phyloP scores from a whole-genome alignment of 306 rosid genomes.

The Cucurbita moschata region DNA sequence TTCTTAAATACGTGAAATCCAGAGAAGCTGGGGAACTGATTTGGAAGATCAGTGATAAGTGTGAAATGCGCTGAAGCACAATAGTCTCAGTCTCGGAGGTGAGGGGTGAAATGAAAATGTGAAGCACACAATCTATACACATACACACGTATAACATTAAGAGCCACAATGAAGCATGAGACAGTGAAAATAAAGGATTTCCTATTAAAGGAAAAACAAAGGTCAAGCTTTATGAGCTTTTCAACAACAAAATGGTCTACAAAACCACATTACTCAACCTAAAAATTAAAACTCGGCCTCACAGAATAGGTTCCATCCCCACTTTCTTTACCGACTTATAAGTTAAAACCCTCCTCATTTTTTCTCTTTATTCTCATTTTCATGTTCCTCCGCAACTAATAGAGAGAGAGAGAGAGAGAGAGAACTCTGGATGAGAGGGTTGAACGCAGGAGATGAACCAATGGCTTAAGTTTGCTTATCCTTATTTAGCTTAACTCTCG shows the following conservation, averaged over 20 bases:
- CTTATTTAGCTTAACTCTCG: not conserved
- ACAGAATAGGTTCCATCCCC: not conserved
- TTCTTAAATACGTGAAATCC: not conserved
- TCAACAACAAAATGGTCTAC: not conserved
- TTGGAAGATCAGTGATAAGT: not conserved
- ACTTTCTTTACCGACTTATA: not conserved
- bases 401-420: not conserved
- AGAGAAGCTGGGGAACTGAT: not conserved
- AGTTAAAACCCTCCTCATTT: not conserved
- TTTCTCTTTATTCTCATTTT: not conserved
- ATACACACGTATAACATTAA: not conserved
- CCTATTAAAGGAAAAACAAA: not conserved
- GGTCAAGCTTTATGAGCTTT: not conserved
- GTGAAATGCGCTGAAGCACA: not conserved
- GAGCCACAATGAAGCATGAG: not conserved
- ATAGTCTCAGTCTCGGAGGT: not conserved
- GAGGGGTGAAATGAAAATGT: not conserved
- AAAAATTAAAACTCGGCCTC: not conserved
- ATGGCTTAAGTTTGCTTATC: not conserved
- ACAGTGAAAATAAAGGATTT: not conserved
- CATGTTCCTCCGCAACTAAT: not conserved
- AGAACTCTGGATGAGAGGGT: not conserved
- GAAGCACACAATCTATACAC: not conserved
- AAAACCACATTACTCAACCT: not conserved
- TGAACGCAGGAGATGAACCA: not conserved